Percentiles rank a stretch among this genome's conserved stretches.
Conservation (phyloP, 257 asterid genomes). For the Vinca minor region DNA sequence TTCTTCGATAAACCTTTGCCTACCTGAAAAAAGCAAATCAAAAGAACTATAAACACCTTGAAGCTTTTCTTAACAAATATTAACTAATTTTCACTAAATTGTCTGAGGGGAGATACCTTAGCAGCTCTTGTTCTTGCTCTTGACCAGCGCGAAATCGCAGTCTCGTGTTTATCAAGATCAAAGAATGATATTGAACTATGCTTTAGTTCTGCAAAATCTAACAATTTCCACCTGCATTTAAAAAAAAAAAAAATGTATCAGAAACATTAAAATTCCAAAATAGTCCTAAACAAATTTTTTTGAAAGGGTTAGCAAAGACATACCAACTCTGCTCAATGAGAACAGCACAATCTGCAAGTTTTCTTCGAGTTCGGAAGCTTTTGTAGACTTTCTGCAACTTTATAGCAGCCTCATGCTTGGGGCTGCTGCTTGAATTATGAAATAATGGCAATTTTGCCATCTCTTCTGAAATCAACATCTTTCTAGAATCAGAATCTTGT, state of each 20-base stretch:
- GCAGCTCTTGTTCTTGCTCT: constrained; percentile 94
- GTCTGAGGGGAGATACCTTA: constrained; percentile 38
- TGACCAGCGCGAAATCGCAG: constrained; percentile 88
- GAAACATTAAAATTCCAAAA: neutral
- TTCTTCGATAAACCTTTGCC: constrained; percentile 91
- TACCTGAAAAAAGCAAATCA: constrained; percentile 34
- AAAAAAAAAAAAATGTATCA: neutral
- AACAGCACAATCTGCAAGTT: constrained; percentile 93
- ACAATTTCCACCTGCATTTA: constrained; percentile 57
- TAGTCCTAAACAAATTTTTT: neutral
- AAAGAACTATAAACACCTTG: constrained; percentile 4
- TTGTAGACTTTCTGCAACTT: constrained; percentile 88
- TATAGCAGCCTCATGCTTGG: constrained; percentile 72
- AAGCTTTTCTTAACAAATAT: neutral
- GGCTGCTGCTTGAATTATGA: constrained; percentile 40
- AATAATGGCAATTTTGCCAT: constrained; percentile 17
- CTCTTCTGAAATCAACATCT: constrained; percentile 21
- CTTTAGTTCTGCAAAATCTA: constrained; percentile 86
- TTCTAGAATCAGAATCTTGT: constrained; percentile 32
- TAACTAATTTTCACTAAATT: neutral
- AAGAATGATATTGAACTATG: constrained; percentile 89
- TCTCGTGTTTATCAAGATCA: constrained; percentile 78
- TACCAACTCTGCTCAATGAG: constrained; percentile 83
- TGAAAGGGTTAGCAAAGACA: neutral
- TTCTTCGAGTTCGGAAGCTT: constrained; percentile 79